Base-by-base conservation (phyloP, 495 filamentous ascomycete species). In the Evernia prunastri region DNA sequence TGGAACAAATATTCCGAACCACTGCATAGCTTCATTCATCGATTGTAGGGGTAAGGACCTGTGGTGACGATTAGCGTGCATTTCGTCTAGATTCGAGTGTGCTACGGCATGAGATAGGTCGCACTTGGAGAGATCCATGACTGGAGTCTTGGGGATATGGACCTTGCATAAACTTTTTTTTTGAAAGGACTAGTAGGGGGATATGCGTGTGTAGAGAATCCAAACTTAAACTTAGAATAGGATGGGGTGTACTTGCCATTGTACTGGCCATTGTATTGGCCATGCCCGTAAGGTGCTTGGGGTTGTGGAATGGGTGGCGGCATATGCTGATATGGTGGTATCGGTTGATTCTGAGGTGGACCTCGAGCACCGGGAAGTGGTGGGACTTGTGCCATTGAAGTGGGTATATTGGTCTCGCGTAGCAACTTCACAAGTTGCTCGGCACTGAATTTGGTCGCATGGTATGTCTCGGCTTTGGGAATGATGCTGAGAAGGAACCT, bases 401-500 rank as follows among this genome's bases (percentile, higher is more conserved):
- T 78, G 0, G 89, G 89, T 23, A 95, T 78, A 6, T 83, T 74
- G 9, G 86, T 82, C 58, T 83, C 80, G 35, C 83, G 84, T 35
- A 98, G 75, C 27, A 96, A 80, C 17, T 85, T 82, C 9, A 96
- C 86, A 77, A 96, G 78, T 66, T 81, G 83, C 64, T 84, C 82
- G 8, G 92, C 77, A 62, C 81, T 86, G 69, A 97, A 88, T 23
- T 82, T 78, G 65, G 74, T 81, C 64, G 77, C 80, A 63, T 84
- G 81, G 73, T 94, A 96, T 4, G 81, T 73, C 23, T 90, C 85
- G 18, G 91, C 86, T 23, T 83, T 76, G 13, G 94, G 94, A 42
- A 98, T 87, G 66, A 91, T 86, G 68, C 87, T 86, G 35, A 98
- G 76, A 25, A 98, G 79, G 70, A 92, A 88, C 13, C 85, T 87